Conservation (phyloP, 768 basidiomycete genomes). For the Lactifluus subvellereus region DNA sequence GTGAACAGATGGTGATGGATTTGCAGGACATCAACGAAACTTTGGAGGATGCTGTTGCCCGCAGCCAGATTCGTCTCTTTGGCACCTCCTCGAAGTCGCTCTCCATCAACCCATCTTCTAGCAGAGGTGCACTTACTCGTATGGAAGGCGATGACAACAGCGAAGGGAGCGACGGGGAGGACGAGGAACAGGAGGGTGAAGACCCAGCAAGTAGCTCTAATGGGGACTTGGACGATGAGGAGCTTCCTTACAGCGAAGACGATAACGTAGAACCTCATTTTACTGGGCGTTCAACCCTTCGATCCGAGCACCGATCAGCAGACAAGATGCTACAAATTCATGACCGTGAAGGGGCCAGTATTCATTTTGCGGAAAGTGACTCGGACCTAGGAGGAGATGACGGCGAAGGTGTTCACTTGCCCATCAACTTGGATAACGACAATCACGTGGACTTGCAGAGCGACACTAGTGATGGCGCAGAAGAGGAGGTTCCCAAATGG, state of each 20-base stretch:
- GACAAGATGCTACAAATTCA: slow-evolving; percentile 29
- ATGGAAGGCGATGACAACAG: slow-evolving; percentile 30
- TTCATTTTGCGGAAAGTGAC: slow-evolving; percentile 74
- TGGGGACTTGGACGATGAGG: slow-evolving; percentile 30
- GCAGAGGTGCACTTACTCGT: slow-evolving; percentile 10
- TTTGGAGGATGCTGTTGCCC: slow-evolving; percentile 75
- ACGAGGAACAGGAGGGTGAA: slow-evolving; percentile 28
- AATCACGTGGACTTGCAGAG: slow-evolving; percentile 44
- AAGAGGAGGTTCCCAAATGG: slow-evolving; percentile 61
- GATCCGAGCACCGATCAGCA: slow-evolving; percentile 19
- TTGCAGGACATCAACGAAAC: slow-evolving; percentile 82
- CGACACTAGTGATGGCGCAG: slow-evolving; percentile 42
- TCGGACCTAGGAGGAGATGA: slow-evolving; percentile 59
- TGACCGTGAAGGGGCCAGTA: slow-evolving; percentile 36
- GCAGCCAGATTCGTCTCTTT: slow-evolving; percentile 78
- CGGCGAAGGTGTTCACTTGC: slow-evolving; percentile 35
- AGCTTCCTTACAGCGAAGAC: slow-evolving; percentile 27
- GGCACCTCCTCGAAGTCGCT: slow-evolving; percentile 75
- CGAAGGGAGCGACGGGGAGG: slow-evolving; percentile 27
- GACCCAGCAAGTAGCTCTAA: slow-evolving; percentile 27
- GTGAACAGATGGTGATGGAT: slow-evolving; percentile 96
- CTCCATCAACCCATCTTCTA: slow-evolving; percentile 35
- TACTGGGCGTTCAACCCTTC: slow-evolving; percentile 22
- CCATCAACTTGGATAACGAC: slow-evolving; percentile 45
- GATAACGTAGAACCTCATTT: slow-evolving; percentile 15